Percentiles rank a stretch among this genome's conserved stretches.
Evolutionary conservation across 108 stramenopile genomes (phyloP).

Genomic region (Pseudonitzschia multiseries): DNA sequence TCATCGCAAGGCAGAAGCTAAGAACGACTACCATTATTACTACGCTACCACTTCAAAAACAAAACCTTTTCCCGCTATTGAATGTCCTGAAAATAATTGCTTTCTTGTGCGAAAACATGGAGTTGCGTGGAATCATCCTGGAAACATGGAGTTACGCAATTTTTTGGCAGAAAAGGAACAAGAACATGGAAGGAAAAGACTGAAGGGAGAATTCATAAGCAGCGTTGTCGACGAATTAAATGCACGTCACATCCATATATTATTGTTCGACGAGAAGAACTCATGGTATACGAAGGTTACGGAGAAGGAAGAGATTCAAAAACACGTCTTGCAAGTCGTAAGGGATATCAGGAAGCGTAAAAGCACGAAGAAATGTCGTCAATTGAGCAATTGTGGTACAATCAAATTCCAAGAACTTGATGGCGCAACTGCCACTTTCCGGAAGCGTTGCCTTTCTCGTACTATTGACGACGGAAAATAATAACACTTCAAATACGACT

Average conservation of each 20-base stretch:
- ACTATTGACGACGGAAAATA: not conserved
- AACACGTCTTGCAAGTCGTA: not conserved
- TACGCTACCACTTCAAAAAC: not conserved
- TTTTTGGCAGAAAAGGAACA: conserved; percentile 1
- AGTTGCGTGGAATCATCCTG: conserved; percentile 5
- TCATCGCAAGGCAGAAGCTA: conserved; percentile 1
- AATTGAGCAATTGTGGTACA: not conserved
- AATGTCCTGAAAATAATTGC: conserved; percentile 11
- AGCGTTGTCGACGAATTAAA: conserved; percentile 1
- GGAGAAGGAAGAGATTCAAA: not conserved
- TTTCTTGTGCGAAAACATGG: conserved; percentile 11
- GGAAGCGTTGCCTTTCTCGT: not conserved
- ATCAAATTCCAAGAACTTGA: not conserved
- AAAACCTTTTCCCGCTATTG: conserved; percentile 1
- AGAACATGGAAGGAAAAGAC: not conserved
- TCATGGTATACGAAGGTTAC: not conserved
- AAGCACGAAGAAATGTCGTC: not conserved
- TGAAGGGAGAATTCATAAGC: not conserved
- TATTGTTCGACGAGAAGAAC: conserved; percentile 4
- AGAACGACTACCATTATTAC: not conserved
- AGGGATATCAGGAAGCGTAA: conserved; percentile 10
- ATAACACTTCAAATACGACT: not conserved
- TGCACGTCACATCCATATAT: conserved; percentile 1
- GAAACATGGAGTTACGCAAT: not conserved
- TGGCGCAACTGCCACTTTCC: not conserved